Evolutionary conservation across 148 eudicot genomes (phyloP).

Genomic region (Limonium bicolor): DNA sequence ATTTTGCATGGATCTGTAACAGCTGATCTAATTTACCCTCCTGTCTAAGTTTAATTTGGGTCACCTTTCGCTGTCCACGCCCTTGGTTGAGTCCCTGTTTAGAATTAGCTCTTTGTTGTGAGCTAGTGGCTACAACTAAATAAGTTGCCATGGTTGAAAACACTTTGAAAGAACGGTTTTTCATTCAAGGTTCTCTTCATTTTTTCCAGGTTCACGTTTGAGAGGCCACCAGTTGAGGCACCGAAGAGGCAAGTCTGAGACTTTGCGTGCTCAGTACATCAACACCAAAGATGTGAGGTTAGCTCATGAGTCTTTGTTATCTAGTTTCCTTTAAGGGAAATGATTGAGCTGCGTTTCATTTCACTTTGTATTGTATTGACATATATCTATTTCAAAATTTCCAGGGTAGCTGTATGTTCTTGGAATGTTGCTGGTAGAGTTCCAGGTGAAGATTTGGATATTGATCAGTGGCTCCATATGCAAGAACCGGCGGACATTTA

Average conservation of each 20-base stretch:
- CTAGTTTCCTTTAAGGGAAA: not conserved
- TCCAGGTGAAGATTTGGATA: constrained; percentile 51
- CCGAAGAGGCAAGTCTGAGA: constrained; percentile 79
- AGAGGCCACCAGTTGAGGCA: constrained; percentile 24
- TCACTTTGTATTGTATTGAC: not conserved
- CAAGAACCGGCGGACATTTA: constrained; percentile 72
- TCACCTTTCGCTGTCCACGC: not conserved
- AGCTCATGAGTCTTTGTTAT: constrained; percentile 10
- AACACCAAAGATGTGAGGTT: constrained; percentile 86
- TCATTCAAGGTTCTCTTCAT: not conserved
- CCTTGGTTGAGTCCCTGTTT: not conserved
- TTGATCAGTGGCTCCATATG: constrained; percentile 81
- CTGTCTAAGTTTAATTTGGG: too few species aligned
- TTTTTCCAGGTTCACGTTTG: constrained; percentile 16
- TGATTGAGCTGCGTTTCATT: not conserved
- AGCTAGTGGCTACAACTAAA: too few species aligned
- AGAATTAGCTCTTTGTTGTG: not conserved
- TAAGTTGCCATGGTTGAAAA: not conserved
- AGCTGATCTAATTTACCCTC: too few species aligned
- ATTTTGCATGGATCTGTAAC: too few species aligned
- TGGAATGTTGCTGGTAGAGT: constrained; percentile 92
- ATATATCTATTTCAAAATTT: not conserved
- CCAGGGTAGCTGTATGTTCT: constrained; percentile 57
- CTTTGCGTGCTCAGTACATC: constrained; percentile 56
- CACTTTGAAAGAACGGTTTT: not conserved